Conservation (phyloP, 2,329 filamentous ascomycete genomes). For the Colletotrichum paranaense region DNA sequence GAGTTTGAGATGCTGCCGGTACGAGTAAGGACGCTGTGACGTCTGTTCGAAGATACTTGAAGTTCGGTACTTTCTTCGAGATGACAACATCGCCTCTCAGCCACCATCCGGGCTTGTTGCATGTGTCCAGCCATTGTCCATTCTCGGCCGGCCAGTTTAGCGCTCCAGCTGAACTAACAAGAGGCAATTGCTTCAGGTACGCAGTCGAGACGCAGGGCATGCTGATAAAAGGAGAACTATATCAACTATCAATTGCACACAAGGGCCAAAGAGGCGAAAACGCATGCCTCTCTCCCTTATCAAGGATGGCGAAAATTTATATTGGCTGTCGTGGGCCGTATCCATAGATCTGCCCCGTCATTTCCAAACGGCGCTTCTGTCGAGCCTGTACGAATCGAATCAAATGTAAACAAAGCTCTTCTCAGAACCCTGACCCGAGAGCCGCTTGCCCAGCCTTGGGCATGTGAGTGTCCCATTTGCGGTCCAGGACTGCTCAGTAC, state of each 20-base stretch:
- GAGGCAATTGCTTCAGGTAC: conserved; percentile 24
- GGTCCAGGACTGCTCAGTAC: neutral
- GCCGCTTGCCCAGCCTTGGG: neutral
- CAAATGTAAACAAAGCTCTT: neutral
- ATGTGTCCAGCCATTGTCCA: neutral
- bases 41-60: neutral
- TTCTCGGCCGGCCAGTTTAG: neutral
- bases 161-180: neutral
- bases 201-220: neutral
- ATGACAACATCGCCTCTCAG: conserved; percentile 1
- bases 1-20: conserved; percentile 21
- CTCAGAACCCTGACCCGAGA: neutral
- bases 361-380: conserved; percentile 21
- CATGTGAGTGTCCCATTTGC: neutral
- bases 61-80: neutral
- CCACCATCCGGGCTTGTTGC: conserved; percentile 19
- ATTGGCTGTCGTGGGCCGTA: conserved; percentile 18
- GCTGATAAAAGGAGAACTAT: neutral
- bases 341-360: conserved; percentile 32
- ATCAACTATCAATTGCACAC: neutral
- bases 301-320: conserved; percentile 32
- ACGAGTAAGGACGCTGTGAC: conserved; percentile 29
- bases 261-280: conserved; percentile 1
- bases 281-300: neutral
- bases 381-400: neutral